Evolutionary conservation across 2,329 filamentous ascomycete species (phyloP).

Genomic region (Alternaria burnsii): DNA sequence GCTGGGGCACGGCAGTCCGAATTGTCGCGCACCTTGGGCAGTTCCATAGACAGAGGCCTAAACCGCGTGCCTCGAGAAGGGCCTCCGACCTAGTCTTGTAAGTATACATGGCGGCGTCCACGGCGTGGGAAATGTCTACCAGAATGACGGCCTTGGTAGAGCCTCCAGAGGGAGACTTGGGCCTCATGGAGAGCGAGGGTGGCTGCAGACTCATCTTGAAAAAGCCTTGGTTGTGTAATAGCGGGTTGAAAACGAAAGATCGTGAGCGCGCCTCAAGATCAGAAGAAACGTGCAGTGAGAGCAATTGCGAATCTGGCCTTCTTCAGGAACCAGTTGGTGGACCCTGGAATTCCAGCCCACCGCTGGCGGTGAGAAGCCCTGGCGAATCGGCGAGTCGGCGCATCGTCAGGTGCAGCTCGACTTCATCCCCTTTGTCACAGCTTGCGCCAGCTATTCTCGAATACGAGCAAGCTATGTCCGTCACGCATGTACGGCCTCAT

Average conservation of each 20-base stretch:
- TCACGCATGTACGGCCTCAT: neutral
- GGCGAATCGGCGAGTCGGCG: slow-evolving; percentile 24
- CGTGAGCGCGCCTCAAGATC: slow-evolving; percentile 1
- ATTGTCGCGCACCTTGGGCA: slow-evolving; percentile 77
- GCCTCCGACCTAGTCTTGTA: slow-evolving; percentile 77
- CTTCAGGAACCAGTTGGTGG: slow-evolving; percentile 33
- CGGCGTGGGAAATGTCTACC: slow-evolving; percentile 62
- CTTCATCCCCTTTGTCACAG: slow-evolving; percentile 25
- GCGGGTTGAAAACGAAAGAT: neutral
- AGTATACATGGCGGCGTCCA: slow-evolving; percentile 28
- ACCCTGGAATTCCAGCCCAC: slow-evolving; percentile 34
- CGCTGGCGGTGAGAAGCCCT: slow-evolving; percentile 35
- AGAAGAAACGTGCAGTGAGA: slow-evolving; percentile 19
- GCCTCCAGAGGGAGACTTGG: slow-evolving; percentile 45
- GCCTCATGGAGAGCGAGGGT: slow-evolving; percentile 46
- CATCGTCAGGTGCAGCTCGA: slow-evolving; percentile 27
- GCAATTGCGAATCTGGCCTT: slow-evolving; percentile 39
- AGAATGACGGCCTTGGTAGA: slow-evolving; percentile 94
- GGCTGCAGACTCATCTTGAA: slow-evolving; percentile 49
- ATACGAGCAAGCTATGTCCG: slow-evolving; percentile 7
- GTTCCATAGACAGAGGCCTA: slow-evolving; percentile 90
- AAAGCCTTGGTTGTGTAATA: neutral
- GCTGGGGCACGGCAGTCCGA: slow-evolving; percentile 12
- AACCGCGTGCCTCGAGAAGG: slow-evolving; percentile 96
- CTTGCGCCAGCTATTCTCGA: slow-evolving; percentile 6